A percentile compares a stretch with the other conserved stretches of the same genome.
Evolutionary conservation across 1,139 yeast species (phyloP).

Genomic region (Taphrina sp.): DNA sequence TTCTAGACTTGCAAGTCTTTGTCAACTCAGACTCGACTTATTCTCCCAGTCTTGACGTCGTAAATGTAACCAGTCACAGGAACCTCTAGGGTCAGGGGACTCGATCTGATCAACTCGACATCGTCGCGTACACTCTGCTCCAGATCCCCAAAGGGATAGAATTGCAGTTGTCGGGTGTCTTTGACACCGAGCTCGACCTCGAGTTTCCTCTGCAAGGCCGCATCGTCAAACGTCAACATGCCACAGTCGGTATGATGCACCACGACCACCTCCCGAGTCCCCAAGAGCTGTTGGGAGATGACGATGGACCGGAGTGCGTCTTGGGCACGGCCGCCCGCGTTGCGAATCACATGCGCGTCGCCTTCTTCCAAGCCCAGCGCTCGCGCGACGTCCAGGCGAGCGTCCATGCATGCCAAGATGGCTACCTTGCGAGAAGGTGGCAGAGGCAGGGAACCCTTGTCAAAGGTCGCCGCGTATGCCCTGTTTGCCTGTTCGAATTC

Average conservation of each 20-base stretch:
- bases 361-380: slow-evolving; percentile 49
- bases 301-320: slow-evolving; percentile 50
- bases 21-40: slow-evolving; percentile 35
- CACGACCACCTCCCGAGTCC: slow-evolving; percentile 49
- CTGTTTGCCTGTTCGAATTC: slow-evolving; percentile 39
- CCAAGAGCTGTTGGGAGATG: slow-evolving; percentile 46
- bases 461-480: slow-evolving; percentile 36
- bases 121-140: slow-evolving; percentile 47
- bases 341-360: slow-evolving; percentile 51
- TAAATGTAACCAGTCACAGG: slow-evolving; percentile 48
- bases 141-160: slow-evolving; percentile 47
- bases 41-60: slow-evolving; percentile 47
- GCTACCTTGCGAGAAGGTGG: slow-evolving; percentile 49
- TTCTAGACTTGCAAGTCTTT: no score
- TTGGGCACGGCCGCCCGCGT: slow-evolving; percentile 51
- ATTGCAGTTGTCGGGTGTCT: slow-evolving; percentile 38
- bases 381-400: slow-evolving; percentile 50
- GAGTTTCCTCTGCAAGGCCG: slow-evolving; percentile 42
- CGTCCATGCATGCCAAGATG: slow-evolving; percentile 52
- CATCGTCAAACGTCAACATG: slow-evolving; percentile 48
- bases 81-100: slow-evolving; percentile 42
- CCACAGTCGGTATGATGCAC: slow-evolving; percentile 44
- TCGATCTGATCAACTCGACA: slow-evolving; percentile 43
- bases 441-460: slow-evolving; percentile 41
- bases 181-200: slow-evolving; percentile 43